These are phyloP conservation scores for Hymenoscyphus repandus DNA, from an alignment of 2,329 filamentous ascomycete species.

Conservation along the genomic window DNA sequence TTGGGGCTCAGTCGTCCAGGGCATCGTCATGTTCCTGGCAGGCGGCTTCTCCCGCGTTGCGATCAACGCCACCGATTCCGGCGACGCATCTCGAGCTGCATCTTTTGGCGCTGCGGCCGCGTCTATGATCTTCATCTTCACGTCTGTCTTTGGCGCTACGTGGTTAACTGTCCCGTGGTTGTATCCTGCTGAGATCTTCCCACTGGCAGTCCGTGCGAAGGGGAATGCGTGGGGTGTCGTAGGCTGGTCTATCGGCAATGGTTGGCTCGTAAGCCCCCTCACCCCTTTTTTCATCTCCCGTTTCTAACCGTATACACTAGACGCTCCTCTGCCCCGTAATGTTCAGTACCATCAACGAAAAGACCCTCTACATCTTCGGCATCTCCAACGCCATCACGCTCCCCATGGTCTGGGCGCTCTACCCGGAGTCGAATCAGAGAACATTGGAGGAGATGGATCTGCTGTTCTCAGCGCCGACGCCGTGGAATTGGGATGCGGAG, in stretches of 20 bases:
- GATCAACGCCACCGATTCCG: slow-evolving; percentile 28
- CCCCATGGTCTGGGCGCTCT: slow-evolving; percentile 62
- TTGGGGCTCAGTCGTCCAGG: slow-evolving; percentile 61
- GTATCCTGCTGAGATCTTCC: slow-evolving; percentile 70
- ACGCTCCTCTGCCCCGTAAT: slow-evolving; percentile 33
- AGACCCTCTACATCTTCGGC: slow-evolving; percentile 70
- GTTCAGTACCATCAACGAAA: slow-evolving; percentile 57
- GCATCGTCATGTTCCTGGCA: slow-evolving; percentile 62
- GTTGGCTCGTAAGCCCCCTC: slow-evolving; percentile 46
- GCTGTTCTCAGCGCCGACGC: slow-evolving; percentile 60
- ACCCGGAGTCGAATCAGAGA: slow-evolving; percentile 68
- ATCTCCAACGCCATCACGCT: slow-evolving; percentile 61
- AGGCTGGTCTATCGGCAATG: slow-evolving; percentile 72
- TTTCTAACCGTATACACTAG: slow-evolving; percentile 27
- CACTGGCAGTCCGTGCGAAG: slow-evolving; percentile 63
- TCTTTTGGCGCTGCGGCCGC: slow-evolving; percentile 48
- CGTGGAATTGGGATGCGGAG: slow-evolving; percentile 69
- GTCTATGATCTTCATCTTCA: slow-evolving; percentile 67
- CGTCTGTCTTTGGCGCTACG: slow-evolving; percentile 50
- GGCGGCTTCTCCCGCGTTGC: slow-evolving; percentile 54
- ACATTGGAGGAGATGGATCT: slow-evolving; percentile 73
- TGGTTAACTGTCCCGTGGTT: slow-evolving; percentile 55
- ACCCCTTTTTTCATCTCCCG: slow-evolving; percentile 17
- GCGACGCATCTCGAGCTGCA: slow-evolving; percentile 44
- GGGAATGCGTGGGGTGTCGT: slow-evolving; percentile 74